Evolutionary conservation across 2,329 filamentous ascomycete genomes (phyloP), one percentile per base, ranked within the genome.

Genomic region (Diaporthe ampelina): DNA sequence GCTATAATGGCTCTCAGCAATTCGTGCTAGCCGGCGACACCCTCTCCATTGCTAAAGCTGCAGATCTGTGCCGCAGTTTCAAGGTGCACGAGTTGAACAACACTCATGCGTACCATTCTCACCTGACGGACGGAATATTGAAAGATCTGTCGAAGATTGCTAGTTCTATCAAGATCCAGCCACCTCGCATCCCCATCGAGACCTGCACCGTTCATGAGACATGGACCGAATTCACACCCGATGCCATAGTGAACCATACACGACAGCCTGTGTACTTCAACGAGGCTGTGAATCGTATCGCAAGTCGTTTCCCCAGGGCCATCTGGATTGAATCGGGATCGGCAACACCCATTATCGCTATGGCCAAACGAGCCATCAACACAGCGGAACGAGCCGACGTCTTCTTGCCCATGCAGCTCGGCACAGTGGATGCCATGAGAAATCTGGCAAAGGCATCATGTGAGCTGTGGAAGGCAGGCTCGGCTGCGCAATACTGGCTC

Each of bases 311-410:
- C 21, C 78, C 79, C 1, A 68, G 72, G 0, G 76, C 75, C 50
- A 72, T 81, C 24, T 84, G 79, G 78, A 73, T 84, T 7, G 83
- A 84, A 63, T 81, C 81, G 4, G 83, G 83, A 9, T 79, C 80
- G 0, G 77, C 76, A 13, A 81, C 83, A 0, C 81, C 82, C 0
- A 79, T 84, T 8, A 80, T 81, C 0, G 29, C 73, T 9, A 84
- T 85, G 81, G 79, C 79, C 0, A 74, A 77, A 15, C 80, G 81
- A 2, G 81, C 81, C 0, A 73, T 83, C 17, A 75, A 50, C 17
- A 21, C 37, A 4, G 21, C 19, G 5, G 48, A 74, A 7, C 48
- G 35, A 0, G 57, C 52, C 21, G 29, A 78, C 26, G 26, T 56
- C 24, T 72, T 76, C 52, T 61, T 76, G 24, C 43, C 76, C 1